These are phyloP conservation scores for Calonectria honghensis DNA, from an alignment of 2,329 filamentous ascomycete species.

Conservation along the genomic window DNA sequence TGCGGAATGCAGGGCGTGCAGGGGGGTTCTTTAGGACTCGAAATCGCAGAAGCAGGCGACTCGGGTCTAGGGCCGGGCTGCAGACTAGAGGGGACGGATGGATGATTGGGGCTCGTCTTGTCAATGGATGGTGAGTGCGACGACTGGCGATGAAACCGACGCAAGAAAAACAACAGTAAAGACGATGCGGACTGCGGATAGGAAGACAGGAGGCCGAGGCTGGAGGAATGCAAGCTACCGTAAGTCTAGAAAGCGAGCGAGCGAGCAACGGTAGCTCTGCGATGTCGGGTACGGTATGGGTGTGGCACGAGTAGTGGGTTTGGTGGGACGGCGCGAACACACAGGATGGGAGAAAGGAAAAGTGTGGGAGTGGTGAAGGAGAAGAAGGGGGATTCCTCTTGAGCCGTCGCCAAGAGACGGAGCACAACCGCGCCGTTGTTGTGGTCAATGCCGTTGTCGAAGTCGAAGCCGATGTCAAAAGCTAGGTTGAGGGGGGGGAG, in stretches of 20 bases:
- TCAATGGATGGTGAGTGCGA: slow-evolving; percentile 45
- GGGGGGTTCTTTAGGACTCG: slow-evolving; percentile 43
- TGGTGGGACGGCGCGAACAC: slow-evolving; percentile 46
- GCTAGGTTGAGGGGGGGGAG: slow-evolving; percentile 25
- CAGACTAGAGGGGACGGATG: slow-evolving; percentile 45
- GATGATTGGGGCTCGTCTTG: slow-evolving; percentile 46
- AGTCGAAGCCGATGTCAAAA: slow-evolving; percentile 31
- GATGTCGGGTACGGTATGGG: slow-evolving; percentile 52
- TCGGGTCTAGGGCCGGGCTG: slow-evolving; percentile 44
- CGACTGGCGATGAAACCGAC: slow-evolving; percentile 45
- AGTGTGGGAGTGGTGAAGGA: slow-evolving; percentile 16
- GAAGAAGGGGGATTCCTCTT: background rate
- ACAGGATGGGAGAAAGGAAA: slow-evolving; percentile 44
- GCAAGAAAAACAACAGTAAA: slow-evolving; percentile 43
- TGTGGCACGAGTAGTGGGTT: slow-evolving; percentile 49
- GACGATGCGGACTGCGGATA: slow-evolving; percentile 11
- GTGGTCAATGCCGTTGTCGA: slow-evolving; percentile 16
- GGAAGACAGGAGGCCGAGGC: slow-evolving; percentile 33
- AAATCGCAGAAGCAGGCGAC: slow-evolving; percentile 48
- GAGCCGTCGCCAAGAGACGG: slow-evolving; percentile 17
- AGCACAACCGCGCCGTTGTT: slow-evolving; percentile 14
- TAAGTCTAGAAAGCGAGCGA: slow-evolving; percentile 18
- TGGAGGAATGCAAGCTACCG: slow-evolving; percentile 38
- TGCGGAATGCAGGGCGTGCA: slow-evolving; percentile 38
- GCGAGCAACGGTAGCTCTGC: slow-evolving; percentile 45